Evolutionary conservation across 768 basidiomycete species (phyloP).

Genomic region (Pisolithus marmoratus): DNA sequence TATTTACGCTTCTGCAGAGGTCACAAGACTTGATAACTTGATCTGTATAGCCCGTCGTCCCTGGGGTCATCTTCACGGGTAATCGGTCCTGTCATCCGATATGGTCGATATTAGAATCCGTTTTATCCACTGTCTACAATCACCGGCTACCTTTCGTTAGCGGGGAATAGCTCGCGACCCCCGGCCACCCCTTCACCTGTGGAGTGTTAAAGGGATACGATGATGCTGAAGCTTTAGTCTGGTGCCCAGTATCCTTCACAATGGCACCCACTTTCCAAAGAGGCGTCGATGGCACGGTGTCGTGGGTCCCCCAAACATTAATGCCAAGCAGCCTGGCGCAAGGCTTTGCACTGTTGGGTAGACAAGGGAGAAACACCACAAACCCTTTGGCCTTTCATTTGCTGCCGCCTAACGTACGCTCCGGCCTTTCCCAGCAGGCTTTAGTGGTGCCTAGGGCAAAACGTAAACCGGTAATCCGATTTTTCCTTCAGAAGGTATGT

Average conservation of each 20-base stretch:
- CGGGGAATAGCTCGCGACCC: not conserved
- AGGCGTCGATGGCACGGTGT: slow-evolving; percentile 13
- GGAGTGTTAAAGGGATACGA: not conserved
- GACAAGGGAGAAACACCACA: too few relatives aligned
- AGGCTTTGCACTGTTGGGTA: too few relatives aligned
- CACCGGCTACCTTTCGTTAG: not conserved
- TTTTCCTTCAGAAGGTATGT: too few relatives aligned
- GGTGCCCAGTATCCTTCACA: not conserved
- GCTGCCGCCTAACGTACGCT: too few relatives aligned
- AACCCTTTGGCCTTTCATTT: too few relatives aligned
- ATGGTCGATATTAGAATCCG: slow-evolving; percentile 12
- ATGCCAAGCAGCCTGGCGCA: not conserved
- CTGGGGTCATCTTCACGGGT: not conserved
- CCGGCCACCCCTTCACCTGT: not conserved
- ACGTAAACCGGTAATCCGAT: too few relatives aligned
- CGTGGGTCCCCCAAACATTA: slow-evolving; percentile 14
- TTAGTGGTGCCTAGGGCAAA: too few relatives aligned
- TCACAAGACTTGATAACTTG: not conserved
- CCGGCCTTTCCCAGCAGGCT: too few relatives aligned
- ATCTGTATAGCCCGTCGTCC: not conserved
- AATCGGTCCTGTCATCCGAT: slow-evolving; percentile 9
- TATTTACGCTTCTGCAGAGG: not conserved
- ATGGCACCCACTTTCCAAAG: not conserved
- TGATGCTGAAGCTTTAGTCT: not conserved
- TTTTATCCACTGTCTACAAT: not conserved